Base-by-base conservation (phyloP, 1,284 basidiomycete species). In the Meira nashicola region DNA sequence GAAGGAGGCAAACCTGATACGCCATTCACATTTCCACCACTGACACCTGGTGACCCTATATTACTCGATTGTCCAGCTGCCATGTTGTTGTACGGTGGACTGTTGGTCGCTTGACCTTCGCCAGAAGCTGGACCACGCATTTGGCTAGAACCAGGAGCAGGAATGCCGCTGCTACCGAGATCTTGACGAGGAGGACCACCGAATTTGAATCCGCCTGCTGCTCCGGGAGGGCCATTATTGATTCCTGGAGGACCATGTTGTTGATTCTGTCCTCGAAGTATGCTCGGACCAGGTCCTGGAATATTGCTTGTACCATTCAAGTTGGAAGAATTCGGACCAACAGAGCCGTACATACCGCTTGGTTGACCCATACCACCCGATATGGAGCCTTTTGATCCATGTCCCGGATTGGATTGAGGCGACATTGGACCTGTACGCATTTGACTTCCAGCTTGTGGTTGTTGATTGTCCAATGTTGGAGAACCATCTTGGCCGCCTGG, bases 201-300 rank as follows among this genome's bases (percentile, higher is more conserved):
- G 49, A 73, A 73, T 41, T 66, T 70, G 58, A 73, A 73, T 46
- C 69, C 70, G 2, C 67, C 67, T 19, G 67, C 70, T 6, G 65
- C 58, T 19, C 70, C 70, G 8, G 62, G 68, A n/a, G 60, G 61
- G 39, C 58, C 67, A 46, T 15, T 38, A 17, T 37, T 49, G 41
- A 40, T 14, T 8, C 57, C 52, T 39, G 3, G 12, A 43, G 15
- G 37, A 19, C 23, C 40, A 37, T 23, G 43, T 3, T 4, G 57
- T 54, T n/a, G 57, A 21, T 38, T 17, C 14, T 8, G 52, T 38
- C 17, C 39, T 38, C n/a, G 33, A 23, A 10, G 23, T 4, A 21
- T 58, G 43, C 54, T 21, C 6, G 14, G 46, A 5, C 54, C 44
- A 38, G 23, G 58, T 38, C 46, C 44, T 17, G 21, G 19, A 25